Evolutionary conservation across 2,329 filamentous ascomycete species (phyloP).

Genomic region (Claviceps sp.): DNA sequence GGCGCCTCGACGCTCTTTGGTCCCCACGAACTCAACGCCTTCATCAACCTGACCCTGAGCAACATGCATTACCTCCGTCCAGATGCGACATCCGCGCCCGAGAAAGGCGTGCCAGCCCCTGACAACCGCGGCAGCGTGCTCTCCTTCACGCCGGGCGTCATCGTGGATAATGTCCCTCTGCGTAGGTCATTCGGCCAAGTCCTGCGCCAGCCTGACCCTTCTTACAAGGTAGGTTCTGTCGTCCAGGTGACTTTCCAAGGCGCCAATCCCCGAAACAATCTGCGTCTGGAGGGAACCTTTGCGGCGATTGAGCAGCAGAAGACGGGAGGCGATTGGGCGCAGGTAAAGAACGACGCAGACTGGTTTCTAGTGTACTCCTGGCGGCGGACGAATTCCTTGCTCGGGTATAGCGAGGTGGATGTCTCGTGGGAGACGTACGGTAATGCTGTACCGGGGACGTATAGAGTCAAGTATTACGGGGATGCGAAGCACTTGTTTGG

Average conservation of each 20-base stretch:
- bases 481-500: slow-evolving; percentile 51
- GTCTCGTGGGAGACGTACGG: slow-evolving; percentile 57
- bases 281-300: slow-evolving; percentile 66
- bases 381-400: slow-evolving; percentile 54
- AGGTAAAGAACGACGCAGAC: slow-evolving; percentile 60
- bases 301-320: slow-evolving; percentile 56
- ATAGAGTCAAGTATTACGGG: slow-evolving; percentile 72
- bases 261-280: slow-evolving; percentile 81
- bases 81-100: slow-evolving; percentile 24
- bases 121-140: slow-evolving; percentile 66
- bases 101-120: slow-evolving; percentile 52
- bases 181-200: slow-evolving; percentile 61
- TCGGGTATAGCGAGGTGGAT: slow-evolving; percentile 66
- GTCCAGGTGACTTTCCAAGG: slow-evolving; percentile 64
- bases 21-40: slow-evolving; percentile 67
- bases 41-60: slow-evolving; percentile 75
- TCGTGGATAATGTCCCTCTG: slow-evolving; percentile 54
- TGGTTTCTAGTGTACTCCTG: slow-evolving; percentile 77
- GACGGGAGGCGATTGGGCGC: slow-evolving; percentile 41
- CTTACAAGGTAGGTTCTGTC: slow-evolving; percentile 46
- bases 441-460: slow-evolving; percentile 48
- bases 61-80: slow-evolving; percentile 27
- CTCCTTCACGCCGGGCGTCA: slow-evolving; percentile 67
- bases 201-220: slow-evolving; percentile 34
- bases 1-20: slow-evolving; percentile 89